Conservation (phyloP, 2,329 filamentous ascomycete genomes). For the Talaromyces sp. region DNA sequence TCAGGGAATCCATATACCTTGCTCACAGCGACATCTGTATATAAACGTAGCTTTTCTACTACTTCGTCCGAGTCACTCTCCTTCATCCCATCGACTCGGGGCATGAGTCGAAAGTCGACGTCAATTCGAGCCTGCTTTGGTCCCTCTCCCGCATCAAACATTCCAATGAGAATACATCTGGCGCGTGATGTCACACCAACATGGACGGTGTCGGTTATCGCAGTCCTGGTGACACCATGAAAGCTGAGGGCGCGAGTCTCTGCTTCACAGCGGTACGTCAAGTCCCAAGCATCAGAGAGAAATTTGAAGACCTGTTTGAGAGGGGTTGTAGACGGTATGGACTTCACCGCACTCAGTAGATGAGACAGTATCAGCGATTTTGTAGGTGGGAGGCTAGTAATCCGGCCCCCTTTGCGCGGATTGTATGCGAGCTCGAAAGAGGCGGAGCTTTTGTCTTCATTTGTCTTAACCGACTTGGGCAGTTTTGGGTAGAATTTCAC, state of each 20-base stretch:
- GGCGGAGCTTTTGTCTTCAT: constrained; percentile 23
- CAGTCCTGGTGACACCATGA: constrained; percentile 42
- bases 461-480: constrained; percentile 28
- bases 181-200: constrained; percentile 30
- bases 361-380: constrained; percentile 42
- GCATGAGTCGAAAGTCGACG: constrained; percentile 39
- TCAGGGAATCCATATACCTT: constrained; percentile 41
- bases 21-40: constrained; percentile 37
- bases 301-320: constrained; percentile 40
- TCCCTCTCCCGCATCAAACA: constrained; percentile 18
- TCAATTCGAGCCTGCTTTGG: constrained; percentile 27
- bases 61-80: constrained; percentile 18
- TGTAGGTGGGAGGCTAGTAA: constrained; percentile 32
- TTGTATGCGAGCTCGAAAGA: constrained; percentile 36
- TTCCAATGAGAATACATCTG: constrained; percentile 38
- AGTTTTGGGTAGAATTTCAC: constrained; percentile 42
- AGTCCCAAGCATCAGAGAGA: constrained; percentile 43
- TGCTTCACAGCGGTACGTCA: constrained; percentile 38
- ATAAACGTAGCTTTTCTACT: constrained; percentile 33
- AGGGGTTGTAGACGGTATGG: constrained; percentile 34
- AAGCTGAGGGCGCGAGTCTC: constrained; percentile 45
- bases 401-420: constrained; percentile 23
- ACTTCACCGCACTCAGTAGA: constrained; percentile 36
- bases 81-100: constrained; percentile 20
- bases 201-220: constrained; percentile 28